Base-by-base conservation (phyloP, 1,284 basidiomycete genomes). In the Apiotrichum siamense region DNA sequence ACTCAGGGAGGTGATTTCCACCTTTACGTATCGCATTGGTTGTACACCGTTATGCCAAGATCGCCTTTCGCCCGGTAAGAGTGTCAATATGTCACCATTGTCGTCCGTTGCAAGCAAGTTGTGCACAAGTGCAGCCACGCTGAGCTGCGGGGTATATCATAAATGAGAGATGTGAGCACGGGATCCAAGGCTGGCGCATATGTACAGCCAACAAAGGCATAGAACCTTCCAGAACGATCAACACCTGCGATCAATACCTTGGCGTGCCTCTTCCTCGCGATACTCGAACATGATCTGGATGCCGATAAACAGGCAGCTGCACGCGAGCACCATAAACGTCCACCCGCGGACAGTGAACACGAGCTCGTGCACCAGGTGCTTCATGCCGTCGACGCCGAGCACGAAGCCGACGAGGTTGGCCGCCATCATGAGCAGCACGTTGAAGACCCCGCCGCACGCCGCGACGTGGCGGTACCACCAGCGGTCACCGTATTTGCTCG, bases 401-500 rank as follows among this genome's bases (percentile, higher is more conserved):
- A 92, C 93, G 66, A 99, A 97, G 0, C 96, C 94, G 2, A 98
- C 86, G 6, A 98, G 80, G 69, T 99, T 98, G 29, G 91, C 94
- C 0, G 80, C 72, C 82, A 93, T 87, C 90, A 98, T 90, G 75
- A 90, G 82, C 35, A 96, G 68, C 24, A 93, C 79, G 68, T 97
- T 98, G 60, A 82, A 67, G 6, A 92, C 87, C 1, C 84, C 93
- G 3, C 94, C 94, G 0, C 85, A 47, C 0, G 89, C 94, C 49
- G 85, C 85, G 9, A 86, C 76, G 63, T 96, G 93, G 21, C 96
- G 77, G 73, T 89, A 97, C 92, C 92, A 97, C 41, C 75, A 65
- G 32, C 70, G 55, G 9, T 76, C 67, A 5, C 82, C 85, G 64
- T 81, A 93, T 87, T 83, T 83, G 1, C 79, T 77, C 11, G 77